Evolutionary conservation across 2,329 filamentous ascomycete genomes (phyloP).

Genomic region (Dryadomyces quercivorus): DNA sequence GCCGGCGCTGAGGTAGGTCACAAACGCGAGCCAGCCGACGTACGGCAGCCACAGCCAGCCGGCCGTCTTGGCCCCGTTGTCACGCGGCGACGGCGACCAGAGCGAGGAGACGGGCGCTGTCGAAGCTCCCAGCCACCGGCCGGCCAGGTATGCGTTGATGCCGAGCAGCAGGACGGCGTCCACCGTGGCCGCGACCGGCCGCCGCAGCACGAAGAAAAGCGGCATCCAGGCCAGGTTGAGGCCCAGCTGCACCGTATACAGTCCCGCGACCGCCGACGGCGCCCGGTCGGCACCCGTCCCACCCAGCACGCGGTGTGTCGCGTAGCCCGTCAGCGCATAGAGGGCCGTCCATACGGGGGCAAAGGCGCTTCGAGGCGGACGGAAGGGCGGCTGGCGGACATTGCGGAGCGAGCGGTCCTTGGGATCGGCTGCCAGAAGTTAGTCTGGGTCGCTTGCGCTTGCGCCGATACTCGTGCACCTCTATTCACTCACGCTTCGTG

Average conservation of each 20-base stretch:
- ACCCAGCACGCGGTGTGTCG: conserved; percentile 67
- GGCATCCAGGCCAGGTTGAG: conserved; percentile 88
- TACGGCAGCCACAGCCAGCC: conserved; percentile 72
- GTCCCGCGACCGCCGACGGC: conserved; percentile 58
- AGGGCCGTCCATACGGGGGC: conserved; percentile 54
- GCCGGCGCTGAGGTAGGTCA: conserved; percentile 68
- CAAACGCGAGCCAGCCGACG: conserved; percentile 75
- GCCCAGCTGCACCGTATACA: conserved; percentile 77
- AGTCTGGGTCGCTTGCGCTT: background rate
- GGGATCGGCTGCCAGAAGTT: conserved; percentile 2
- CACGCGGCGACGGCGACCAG: conserved; percentile 32
- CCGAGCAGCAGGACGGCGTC: conserved; percentile 66
- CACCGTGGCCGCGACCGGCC: conserved; percentile 59
- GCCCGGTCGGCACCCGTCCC: conserved; percentile 42
- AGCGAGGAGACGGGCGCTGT: background rate
- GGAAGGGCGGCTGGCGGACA: conserved; percentile 54
- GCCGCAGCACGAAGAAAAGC: conserved; percentile 71
- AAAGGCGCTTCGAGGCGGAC: conserved; percentile 49
- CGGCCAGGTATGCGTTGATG: conserved; percentile 60
- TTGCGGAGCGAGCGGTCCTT: conserved; percentile 3
- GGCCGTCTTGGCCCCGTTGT: conserved; percentile 41
- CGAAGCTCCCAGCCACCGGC: conserved; percentile 50
- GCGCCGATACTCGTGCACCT: too few relatives aligned
- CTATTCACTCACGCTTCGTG: conserved; percentile 50
- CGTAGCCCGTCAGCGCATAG: conserved; percentile 79